A percentile compares a stretch with the other conserved stretches of the same genome.
These are phyloP conservation scores for Naganishia vishniacii DNA, from an alignment of 768 basidiomycete species.

Conservation along the genomic window DNA sequence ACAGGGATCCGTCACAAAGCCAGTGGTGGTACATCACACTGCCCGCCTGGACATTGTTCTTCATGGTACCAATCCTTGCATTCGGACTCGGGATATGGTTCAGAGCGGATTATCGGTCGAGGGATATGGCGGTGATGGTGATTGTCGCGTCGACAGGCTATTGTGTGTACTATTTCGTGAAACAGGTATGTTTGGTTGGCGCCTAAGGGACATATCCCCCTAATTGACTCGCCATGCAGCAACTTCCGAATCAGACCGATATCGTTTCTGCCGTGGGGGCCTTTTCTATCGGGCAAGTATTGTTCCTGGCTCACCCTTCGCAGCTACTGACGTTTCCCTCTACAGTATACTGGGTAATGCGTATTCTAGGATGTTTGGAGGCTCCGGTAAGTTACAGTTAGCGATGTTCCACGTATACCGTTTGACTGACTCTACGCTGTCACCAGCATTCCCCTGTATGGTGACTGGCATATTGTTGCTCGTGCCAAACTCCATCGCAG, in stretches of 20 bases:
- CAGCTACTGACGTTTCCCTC: not conserved
- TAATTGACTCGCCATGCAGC: not conserved
- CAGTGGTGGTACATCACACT: constrained; percentile 38
- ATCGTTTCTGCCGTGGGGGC: constrained; percentile 37
- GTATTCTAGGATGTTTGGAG: constrained; percentile 36
- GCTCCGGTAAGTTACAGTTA: constrained; percentile 23
- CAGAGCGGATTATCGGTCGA: constrained; percentile 35
- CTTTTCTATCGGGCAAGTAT: constrained; percentile 35
- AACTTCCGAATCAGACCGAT: constrained; percentile 32
- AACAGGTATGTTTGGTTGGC: constrained; percentile 4
- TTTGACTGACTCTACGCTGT: not conserved
- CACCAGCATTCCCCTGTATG: constrained; percentile 38
- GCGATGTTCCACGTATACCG: not conserved
- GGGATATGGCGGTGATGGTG: constrained; percentile 39
- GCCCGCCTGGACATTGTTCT: constrained; percentile 37
- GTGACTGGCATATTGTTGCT: constrained; percentile 38
- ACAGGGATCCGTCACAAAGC: constrained; percentile 31
- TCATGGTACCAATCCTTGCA: constrained; percentile 40
- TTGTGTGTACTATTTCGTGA: constrained; percentile 34
- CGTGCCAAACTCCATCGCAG: constrained; percentile 40
- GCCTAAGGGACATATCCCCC: not conserved
- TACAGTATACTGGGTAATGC: constrained; percentile 35
- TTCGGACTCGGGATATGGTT: constrained; percentile 38
- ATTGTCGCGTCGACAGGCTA: constrained; percentile 35
- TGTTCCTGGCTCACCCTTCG: too few species aligned